phyloP scores from a whole-genome alignment of 768 basidiomycete genomes.

The Tephrocybe sp. region DNA sequence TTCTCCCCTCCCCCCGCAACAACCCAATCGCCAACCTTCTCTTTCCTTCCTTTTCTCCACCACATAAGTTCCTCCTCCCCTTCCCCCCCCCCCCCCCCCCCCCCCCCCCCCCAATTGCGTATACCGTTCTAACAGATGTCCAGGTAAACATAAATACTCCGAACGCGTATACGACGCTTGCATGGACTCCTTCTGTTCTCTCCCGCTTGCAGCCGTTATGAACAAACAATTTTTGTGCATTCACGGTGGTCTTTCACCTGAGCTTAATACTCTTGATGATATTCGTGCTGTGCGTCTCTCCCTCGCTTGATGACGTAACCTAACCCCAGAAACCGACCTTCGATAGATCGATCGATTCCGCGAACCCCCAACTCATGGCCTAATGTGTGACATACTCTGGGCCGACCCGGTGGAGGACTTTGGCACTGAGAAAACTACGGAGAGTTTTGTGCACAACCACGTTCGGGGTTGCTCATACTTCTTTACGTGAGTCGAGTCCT shows the following conservation, averaged over 20 bases:
- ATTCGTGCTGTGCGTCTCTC: conserved; percentile 66
- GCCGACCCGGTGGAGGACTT: conserved; percentile 98
- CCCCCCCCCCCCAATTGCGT: no score
- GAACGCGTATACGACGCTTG: conserved; percentile 95
- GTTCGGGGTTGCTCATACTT: conserved; percentile 97
- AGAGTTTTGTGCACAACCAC: conserved; percentile 93
- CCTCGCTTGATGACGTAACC: neutral
- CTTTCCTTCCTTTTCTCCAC: no score
- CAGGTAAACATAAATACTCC: conserved; percentile 99
- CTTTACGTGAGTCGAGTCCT: conserved; percentile 45
- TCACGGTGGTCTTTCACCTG: conserved; percentile 95
- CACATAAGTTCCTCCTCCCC: no score
- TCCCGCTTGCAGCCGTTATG: conserved; percentile 97
- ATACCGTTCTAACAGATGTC: neutral
- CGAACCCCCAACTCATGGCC: conserved; percentile 93
- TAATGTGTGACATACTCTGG: conserved; percentile 99
- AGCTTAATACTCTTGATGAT: conserved; percentile 93
- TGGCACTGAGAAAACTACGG: conserved; percentile 87
- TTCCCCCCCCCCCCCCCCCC: no score
- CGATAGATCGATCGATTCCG: conserved; percentile 93
- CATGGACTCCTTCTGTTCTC: conserved; percentile 95
- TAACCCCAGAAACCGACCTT: neutral
- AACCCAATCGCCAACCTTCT: no score
- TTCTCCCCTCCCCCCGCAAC: no score
- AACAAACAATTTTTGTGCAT: conserved; percentile 99